Evolutionary conservation across 2,329 filamentous ascomycete genomes (phyloP), one percentile per base, ranked within the genome.

Genomic region (Botryotinia convoluta): DNA sequence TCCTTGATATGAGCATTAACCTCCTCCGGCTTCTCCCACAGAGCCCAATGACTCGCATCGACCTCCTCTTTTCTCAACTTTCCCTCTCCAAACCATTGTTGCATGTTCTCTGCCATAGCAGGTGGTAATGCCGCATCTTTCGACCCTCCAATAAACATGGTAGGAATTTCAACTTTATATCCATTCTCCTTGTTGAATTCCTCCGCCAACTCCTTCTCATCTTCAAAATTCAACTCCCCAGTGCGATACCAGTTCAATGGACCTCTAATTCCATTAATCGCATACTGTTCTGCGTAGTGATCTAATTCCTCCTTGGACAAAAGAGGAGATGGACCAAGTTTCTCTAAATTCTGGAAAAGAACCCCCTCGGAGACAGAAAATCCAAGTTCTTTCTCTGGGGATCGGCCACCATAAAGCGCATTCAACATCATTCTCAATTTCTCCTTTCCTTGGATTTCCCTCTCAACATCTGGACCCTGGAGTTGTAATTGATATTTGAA

Each of bases 231-330:
- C 76, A 91, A 82, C 81, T 88, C 84, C 32, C 88, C 85, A 4
- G 88, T 92, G 61, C 94, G 90, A 84, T 99, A 99, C 93, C 94
- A 98, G 83, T 95, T 96, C 74, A 94, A 85, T 26, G 94, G 93
- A 0, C 94, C 94, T 76, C 91, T 89, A 76, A 98, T 82, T 63
- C 94, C 93, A 79, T 91, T 88, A 60, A 88, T 86, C n/a, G 85
- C 82, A 82, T 91, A 97, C 83, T 94, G 86, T 44, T 88, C 83
- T 29, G 89, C 89, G 82, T 98, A 98, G 83, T 90, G 92, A 72
- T 95, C 90, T 62, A 95, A 82, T 82, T 95, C 92, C 80, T 92
- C 89, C 51, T 88, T 85, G 74, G 84, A 87, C 75, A 97, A 77
- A 59, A 97, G 80, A 73, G 84, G 86, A 63, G 88, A 87, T 54